Evolutionary conservation across 441 rosid genomes (phyloP).

Genomic region (Adansonia grandidieri): DNA sequence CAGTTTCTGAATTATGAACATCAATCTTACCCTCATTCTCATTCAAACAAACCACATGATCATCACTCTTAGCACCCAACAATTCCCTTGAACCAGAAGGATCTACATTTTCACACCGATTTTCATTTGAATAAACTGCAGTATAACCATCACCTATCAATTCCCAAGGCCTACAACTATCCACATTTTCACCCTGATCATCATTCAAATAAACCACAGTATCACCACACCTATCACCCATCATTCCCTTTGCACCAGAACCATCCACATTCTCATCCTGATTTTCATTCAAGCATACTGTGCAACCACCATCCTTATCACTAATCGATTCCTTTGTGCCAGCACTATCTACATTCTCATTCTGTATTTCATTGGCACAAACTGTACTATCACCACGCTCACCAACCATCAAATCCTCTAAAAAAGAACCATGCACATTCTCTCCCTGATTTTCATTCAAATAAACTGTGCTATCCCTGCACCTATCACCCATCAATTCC

Average conservation of each 20-base stretch:
- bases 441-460: not conserved
- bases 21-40: conserved; percentile 21
- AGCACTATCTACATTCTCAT: not conserved
- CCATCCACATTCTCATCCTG: not conserved
- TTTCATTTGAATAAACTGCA: not conserved
- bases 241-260: not conserved
- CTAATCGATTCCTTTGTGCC: not conserved
- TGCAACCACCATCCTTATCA: not conserved
- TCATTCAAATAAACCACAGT: not conserved
- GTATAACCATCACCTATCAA: conserved; percentile 17
- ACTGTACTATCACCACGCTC: not conserved
- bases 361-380: not conserved
- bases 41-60: conserved; percentile 18
- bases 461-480: not conserved
- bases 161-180: conserved; percentile 13
- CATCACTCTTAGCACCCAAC: conserved; percentile 2
- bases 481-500: not conserved
- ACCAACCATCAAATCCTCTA: not conserved
- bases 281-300: not conserved
- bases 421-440: conserved; percentile 24
- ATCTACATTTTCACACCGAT: conserved; percentile 15
- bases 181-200: conserved; percentile 26
- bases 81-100: conserved; percentile 10
- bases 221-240: not conserved
- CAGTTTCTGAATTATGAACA: conserved; percentile 15